Evolutionary conservation across 2,329 filamentous ascomycete genomes (phyloP).

Genomic region (Epicoccum nigrum): DNA sequence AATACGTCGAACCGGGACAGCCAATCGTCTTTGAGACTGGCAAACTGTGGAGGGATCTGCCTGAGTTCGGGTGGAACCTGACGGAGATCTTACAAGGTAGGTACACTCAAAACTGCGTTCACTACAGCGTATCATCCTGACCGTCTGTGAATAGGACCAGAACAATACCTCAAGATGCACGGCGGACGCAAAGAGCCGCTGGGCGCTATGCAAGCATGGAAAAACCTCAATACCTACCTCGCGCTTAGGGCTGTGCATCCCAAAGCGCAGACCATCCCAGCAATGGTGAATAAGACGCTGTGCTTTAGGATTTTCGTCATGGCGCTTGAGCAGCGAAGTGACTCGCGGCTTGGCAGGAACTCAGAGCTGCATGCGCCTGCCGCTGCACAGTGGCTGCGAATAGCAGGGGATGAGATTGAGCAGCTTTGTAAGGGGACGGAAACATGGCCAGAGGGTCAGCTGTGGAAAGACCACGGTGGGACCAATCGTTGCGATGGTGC

Average conservation of each 20-base stretch:
- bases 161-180: background rate
- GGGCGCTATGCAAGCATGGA: constrained; percentile 2
- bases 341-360: constrained; percentile 2
- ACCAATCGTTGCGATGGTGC: constrained; percentile 3
- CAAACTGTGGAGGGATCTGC: constrained; percentile 11
- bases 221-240: constrained; percentile 11
- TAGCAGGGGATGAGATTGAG: constrained; percentile 11
- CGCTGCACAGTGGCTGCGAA: constrained; percentile 11
- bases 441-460: background rate
- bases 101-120: background rate
- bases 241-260: constrained; percentile 8
- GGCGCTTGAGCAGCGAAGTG: constrained; percentile 6
- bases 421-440: constrained; percentile 4
- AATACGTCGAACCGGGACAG: background rate
- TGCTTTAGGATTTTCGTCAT: background rate
- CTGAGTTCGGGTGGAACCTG: background rate
- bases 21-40: background rate
- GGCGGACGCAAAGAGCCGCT: background rate
- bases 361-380: constrained; percentile 13
- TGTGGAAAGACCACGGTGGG: constrained; percentile 1
- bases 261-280: constrained; percentile 3
- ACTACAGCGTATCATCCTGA: background rate
- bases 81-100: constrained; percentile 14
- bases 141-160: background rate
- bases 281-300: background rate